A percentile compares a stretch with the other conserved stretches of the same genome.
phyloP scores from a whole-genome alignment of 345 rosid genomes.

The Dimocarpus longan region DNA sequence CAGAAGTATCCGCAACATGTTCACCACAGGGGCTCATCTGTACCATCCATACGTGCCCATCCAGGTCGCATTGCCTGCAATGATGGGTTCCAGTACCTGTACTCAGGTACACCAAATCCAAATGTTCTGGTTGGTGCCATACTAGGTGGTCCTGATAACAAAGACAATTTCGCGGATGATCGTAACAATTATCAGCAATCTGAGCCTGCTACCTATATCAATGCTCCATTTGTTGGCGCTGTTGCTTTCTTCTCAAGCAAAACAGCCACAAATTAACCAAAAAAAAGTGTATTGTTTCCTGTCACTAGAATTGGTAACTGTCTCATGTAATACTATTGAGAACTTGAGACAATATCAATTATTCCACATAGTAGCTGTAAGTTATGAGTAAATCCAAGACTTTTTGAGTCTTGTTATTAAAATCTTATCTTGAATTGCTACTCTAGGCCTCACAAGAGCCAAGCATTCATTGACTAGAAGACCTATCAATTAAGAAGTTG shows the following conservation, averaged over 20 bases:
- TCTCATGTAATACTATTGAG: too few species aligned
- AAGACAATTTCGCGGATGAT: constrained; percentile 58
- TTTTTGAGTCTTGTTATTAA: too few species aligned
- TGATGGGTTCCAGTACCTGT: constrained; percentile 54
- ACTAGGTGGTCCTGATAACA: constrained; percentile 66
- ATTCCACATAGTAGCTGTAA: too few species aligned
- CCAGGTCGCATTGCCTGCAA: constrained; percentile 53
- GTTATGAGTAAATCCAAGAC: too few species aligned
- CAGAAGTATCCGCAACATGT: constrained; percentile 65
- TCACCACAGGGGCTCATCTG: constrained; percentile 91
- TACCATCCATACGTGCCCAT: constrained; percentile 60
- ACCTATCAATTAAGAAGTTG: too few species aligned
- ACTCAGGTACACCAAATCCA: constrained; percentile 55
- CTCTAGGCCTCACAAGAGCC: too few species aligned
- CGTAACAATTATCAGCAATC: constrained; percentile 68
- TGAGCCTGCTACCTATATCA: constrained; percentile 74
- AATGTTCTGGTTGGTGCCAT: constrained; percentile 67
- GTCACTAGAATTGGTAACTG: background rate
- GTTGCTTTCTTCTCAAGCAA: constrained; percentile 57
- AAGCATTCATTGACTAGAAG: too few species aligned
- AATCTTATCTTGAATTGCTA: too few species aligned
- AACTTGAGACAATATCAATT: too few species aligned
- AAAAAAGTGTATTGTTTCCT: background rate
- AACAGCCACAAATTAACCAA: constrained; percentile 17
- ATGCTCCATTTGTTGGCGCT: constrained; percentile 75